These are phyloP conservation scores for Chenopodium quinoa DNA, from an alignment of 148 eudicot species.

Conservation along the genomic window DNA sequence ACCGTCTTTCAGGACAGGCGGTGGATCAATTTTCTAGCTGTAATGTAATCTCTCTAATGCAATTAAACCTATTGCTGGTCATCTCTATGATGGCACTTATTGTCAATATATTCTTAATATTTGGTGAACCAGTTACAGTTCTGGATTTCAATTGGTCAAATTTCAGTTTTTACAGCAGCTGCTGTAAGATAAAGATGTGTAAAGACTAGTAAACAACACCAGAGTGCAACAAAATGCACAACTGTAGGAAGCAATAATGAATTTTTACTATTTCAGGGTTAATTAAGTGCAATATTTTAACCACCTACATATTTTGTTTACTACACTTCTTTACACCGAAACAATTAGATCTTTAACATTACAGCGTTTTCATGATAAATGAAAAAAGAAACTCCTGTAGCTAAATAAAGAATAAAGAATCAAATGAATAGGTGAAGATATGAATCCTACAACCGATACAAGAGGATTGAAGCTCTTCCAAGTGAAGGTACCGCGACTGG, in stretches of 20 bases:
- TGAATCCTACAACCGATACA: constrained; percentile 19
- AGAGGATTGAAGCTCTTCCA: constrained; percentile 12
- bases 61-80: background rate
- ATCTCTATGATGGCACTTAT: background rate
- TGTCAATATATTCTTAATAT: background rate
- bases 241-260: background rate
- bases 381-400: constrained; percentile 5
- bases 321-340: constrained; percentile 1
- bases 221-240: background rate
- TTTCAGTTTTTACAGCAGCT: background rate
- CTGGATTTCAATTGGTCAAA: background rate
- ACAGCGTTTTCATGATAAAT: constrained; percentile 4
- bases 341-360: background rate
- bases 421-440: constrained; percentile 13
- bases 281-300: constrained; percentile 9
- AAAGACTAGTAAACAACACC: background rate
- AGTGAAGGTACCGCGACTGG: background rate
- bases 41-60: constrained; percentile 19
- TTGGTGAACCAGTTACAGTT: background rate
- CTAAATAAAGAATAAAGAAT: constrained; percentile 7
- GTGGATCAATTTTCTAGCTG: background rate
- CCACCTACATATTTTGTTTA: constrained; percentile 7
- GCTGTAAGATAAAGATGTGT: background rate
- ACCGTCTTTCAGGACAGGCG: constrained; percentile 2
- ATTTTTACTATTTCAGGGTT: constrained; percentile 1